Percentiles rank a stretch among this genome's conserved stretches.
Evolutionary conservation across 2,329 filamentous ascomycete genomes (phyloP).

Genomic region (Cadophora luteo-olivacea): DNA sequence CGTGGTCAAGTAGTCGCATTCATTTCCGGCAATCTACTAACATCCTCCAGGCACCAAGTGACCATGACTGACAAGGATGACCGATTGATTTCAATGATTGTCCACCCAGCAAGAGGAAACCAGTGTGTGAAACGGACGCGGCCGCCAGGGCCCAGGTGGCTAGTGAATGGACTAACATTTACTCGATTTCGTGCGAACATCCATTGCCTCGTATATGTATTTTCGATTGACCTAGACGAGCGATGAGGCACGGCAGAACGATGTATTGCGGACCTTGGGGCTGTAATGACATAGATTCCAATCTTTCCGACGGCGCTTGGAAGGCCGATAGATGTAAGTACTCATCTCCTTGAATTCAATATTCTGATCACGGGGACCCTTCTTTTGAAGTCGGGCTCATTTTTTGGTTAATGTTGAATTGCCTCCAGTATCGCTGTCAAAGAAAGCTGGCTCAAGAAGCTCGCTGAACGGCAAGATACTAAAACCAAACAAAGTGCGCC

Average conservation of each 20-base stretch:
- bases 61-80: neutral
- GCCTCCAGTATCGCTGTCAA: no score
- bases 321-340: neutral
- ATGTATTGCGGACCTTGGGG: neutral
- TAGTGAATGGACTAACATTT: neutral
- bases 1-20: neutral
- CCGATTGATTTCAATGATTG: neutral
- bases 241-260: neutral
- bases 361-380: no score
- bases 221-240: neutral
- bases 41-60: neutral
- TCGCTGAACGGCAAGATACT: neutral
- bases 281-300: neutral
- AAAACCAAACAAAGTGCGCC: no score
- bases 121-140: neutral
- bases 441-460: neutral
- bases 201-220: no score
- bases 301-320: neutral
- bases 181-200: neutral
- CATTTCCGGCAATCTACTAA: neutral
- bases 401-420: no score
- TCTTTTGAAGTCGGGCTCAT: no score
- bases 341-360: no score
- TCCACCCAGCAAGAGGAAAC: neutral
- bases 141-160: neutral